These are phyloP conservation scores for Schoenoplectus tabernaemontani DNA, from an alignment of 202 grass and related monocot genomes.

Conservation along the genomic window DNA sequence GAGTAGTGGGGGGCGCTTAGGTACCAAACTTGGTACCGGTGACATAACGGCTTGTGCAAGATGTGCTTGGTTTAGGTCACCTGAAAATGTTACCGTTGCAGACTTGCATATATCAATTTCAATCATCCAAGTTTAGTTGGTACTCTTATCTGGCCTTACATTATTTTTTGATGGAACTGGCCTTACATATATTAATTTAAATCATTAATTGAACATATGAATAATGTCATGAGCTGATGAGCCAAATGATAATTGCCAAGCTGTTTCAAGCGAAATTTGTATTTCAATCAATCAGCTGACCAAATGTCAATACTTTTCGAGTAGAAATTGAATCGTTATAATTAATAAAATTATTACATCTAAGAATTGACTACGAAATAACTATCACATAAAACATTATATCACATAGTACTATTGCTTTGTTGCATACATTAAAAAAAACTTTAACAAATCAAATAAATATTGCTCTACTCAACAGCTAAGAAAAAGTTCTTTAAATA, in stretches of 20 bases:
- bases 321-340: too few relatives aligned
- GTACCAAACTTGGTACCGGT: not conserved
- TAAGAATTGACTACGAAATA: not conserved
- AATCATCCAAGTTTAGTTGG: slow-evolving; percentile 1
- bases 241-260: not conserved
- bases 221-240: not conserved
- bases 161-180: too few relatives aligned
- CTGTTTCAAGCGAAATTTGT: not conserved
- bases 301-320: not conserved
- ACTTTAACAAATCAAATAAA: too few relatives aligned
- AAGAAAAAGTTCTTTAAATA: not conserved
- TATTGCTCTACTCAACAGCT: not conserved
- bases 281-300: not conserved
- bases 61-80: not conserved
- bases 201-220: not conserved
- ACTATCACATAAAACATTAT: not conserved
- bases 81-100: not conserved
- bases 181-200: not conserved
- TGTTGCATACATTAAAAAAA: not conserved
- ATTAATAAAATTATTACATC: not conserved
- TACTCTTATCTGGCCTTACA: not conserved
- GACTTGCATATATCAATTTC: too few relatives aligned
- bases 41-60: not conserved
- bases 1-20: not conserved
- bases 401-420: too few relatives aligned